Percentiles rank a stretch among this genome's conserved stretches.
phyloP scores from a whole-genome alignment of 306 rosid genomes.

The Acacia crassicarpa region DNA sequence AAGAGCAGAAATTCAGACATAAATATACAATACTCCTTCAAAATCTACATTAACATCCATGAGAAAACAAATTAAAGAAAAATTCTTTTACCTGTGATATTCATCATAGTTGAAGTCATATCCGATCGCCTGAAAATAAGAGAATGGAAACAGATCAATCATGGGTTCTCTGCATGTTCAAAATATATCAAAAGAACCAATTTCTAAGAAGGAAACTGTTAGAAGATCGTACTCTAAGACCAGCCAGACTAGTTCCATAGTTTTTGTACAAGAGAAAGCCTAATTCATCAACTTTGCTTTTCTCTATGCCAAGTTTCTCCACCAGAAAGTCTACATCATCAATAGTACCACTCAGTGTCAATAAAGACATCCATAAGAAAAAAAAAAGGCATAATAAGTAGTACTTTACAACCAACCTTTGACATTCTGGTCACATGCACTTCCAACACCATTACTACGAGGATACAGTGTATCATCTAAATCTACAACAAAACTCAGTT shows the following conservation, averaged over 20 bases:
- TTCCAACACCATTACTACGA: constrained; percentile 73
- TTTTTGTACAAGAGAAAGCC: constrained; percentile 81
- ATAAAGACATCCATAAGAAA: constrained; percentile 2
- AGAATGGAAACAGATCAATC: constrained; percentile 20
- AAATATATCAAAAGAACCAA: neutral
- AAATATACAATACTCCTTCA: constrained; percentile 19
- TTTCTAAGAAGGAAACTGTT: neutral
- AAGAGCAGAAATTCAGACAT: neutral
- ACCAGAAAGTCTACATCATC: constrained; percentile 71
- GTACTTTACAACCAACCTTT: constrained; percentile 48
- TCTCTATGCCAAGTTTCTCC: constrained; percentile 81
- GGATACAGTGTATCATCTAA: constrained; percentile 96
- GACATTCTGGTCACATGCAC: constrained; percentile 61
- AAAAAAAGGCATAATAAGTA: neutral
- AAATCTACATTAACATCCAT: neutral
- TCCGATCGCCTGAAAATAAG: constrained; percentile 74
- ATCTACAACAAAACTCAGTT: constrained; percentile 53
- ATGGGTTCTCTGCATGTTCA: neutral
- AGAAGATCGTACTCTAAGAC: constrained; percentile 75
- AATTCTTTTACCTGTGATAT: constrained; percentile 68
- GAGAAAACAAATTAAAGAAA: neutral
- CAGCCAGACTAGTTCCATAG: constrained; percentile 98
- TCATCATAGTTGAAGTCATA: constrained; percentile 97
- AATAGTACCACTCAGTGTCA: constrained; percentile 13
- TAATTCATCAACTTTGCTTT: constrained; percentile 63